Percentiles rank a stretch among this genome's conserved stretches.
These are phyloP conservation scores for Nannochloris sp. DNA, from an alignment of 139 green algal species.

Conservation along the genomic window DNA sequence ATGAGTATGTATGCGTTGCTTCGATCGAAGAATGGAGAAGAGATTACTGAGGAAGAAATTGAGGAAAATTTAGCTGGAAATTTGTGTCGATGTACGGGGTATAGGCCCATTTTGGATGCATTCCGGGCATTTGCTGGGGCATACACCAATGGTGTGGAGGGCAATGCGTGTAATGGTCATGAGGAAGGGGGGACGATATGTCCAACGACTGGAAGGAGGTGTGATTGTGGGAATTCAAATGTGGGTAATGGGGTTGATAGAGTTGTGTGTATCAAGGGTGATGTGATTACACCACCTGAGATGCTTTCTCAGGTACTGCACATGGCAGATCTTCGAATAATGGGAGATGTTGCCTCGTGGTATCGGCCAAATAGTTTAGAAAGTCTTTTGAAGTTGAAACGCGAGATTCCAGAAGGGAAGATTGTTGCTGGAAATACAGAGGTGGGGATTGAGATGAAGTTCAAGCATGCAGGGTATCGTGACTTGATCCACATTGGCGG, in stretches of 20 bases:
- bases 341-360: constrained; percentile 34
- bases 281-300: too few relatives aligned
- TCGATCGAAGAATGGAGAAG: constrained; percentile 28
- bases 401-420: constrained; percentile 44
- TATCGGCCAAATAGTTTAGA: constrained; percentile 58
- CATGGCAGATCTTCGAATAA: constrained; percentile 22
- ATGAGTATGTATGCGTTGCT: constrained; percentile 95
- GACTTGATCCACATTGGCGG: constrained; percentile 63
- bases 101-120: constrained; percentile 94
- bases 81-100: constrained; percentile 93
- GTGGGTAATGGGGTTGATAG: too few relatives aligned
- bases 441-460: constrained; percentile 96
- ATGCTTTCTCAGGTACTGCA: too few relatives aligned
- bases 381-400: constrained; percentile 67
- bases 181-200: constrained; percentile 51
- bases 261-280: too few relatives aligned
- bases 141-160: constrained; percentile 13
- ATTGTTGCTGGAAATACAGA: constrained; percentile 92
- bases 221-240: constrained; percentile 41
- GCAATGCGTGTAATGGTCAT: constrained; percentile 74
- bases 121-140: constrained; percentile 84
- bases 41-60: constrained; percentile 74
- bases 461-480: constrained; percentile 76
- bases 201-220: constrained; percentile 67
- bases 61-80: constrained; percentile 90